Conservation (phyloP, 1,284 basidiomycete species). For the Naganishia albida region DNA sequence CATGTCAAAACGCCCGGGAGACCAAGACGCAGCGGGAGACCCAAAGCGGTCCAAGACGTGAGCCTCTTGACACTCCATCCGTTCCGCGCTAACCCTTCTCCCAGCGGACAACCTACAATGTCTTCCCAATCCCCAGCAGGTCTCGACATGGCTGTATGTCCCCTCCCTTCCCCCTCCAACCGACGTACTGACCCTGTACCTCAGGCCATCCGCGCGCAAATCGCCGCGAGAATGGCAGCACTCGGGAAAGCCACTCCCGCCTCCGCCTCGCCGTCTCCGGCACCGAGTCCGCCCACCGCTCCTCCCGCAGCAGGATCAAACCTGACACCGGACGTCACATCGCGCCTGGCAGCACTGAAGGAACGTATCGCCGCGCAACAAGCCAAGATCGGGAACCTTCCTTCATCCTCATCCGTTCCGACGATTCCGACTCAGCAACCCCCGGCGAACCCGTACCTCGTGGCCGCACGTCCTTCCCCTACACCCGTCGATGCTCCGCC, state of each 20-base stretch:
- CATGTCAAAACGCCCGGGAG: constrained; percentile 34
- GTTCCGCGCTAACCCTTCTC: neutral
- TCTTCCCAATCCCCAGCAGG: constrained; percentile 14
- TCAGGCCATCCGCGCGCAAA: constrained; percentile 62
- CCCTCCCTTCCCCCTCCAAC: neutral
- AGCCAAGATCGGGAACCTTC: constrained; percentile 62
- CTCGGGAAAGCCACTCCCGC: constrained; percentile 58
- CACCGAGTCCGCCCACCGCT: constrained; percentile 34
- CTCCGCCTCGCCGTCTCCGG: constrained; percentile 37
- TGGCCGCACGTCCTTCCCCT: constrained; percentile 39
- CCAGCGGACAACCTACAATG: constrained; percentile 13
- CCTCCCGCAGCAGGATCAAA: constrained; percentile 52
- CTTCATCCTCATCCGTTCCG: neutral
- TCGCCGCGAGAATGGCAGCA: constrained; percentile 77
- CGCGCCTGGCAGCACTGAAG: constrained; percentile 74
- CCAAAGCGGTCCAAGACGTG: constrained; percentile 30
- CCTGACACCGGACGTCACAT: constrained; percentile 65
- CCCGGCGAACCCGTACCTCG: constrained; percentile 15
- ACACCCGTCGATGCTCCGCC: constrained; percentile 17
- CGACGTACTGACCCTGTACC: neutral
- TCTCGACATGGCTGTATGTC: constrained; percentile 33
- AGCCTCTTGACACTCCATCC: neutral
- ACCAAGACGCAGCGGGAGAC: constrained; percentile 3
- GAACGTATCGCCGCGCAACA: constrained; percentile 75
- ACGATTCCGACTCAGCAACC: constrained; percentile 7